These are phyloP conservation scores for Globisporangium radiosum DNA, from an alignment of 352 stramenopile genomes.

Conservation along the genomic window DNA sequence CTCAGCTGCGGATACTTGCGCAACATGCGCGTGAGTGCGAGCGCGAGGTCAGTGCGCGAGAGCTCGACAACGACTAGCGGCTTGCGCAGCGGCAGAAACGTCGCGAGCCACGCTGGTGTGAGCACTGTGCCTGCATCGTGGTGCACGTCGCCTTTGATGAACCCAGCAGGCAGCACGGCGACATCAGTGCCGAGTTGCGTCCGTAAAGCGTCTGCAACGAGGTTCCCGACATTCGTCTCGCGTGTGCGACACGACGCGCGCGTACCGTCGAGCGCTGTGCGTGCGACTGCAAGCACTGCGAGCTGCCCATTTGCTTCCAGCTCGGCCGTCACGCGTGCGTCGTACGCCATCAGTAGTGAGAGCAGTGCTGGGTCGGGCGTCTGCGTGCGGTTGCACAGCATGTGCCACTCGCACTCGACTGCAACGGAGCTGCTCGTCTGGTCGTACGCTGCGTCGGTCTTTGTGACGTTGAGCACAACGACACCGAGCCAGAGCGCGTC, in stretches of 20 bases:
- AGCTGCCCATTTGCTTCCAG: no score
- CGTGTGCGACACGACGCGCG: constrained; percentile 5
- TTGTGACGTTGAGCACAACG: constrained; percentile 67
- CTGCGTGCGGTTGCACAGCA: constrained; percentile 6
- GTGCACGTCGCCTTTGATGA: constrained; percentile 70
- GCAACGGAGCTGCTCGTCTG: background rate
- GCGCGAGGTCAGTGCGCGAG: constrained; percentile 29
- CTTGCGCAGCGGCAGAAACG: constrained; percentile 58
- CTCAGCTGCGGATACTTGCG: constrained; percentile 47
- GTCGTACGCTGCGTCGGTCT: constrained; percentile 3
- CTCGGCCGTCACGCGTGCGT: no score
- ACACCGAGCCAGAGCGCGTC: constrained; percentile 83
- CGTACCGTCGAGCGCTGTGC: constrained; percentile 3
- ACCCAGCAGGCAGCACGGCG: constrained; percentile 16
- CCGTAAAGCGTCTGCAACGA: constrained; percentile 6
- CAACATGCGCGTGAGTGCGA: constrained; percentile 61
- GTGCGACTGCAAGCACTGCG: background rate
- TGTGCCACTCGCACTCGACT: constrained; percentile 1
- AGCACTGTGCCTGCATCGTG: constrained; percentile 46
- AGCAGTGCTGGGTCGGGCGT: background rate
- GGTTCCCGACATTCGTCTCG: constrained; percentile 10
- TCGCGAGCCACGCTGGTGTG: constrained; percentile 54
- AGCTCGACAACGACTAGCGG: constrained; percentile 51
- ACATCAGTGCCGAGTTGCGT: constrained; percentile 1
- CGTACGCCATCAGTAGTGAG: no score